These are phyloP conservation scores for Ilex aquifolium DNA, from an alignment of 257 asterid species.

Conservation along the genomic window DNA sequence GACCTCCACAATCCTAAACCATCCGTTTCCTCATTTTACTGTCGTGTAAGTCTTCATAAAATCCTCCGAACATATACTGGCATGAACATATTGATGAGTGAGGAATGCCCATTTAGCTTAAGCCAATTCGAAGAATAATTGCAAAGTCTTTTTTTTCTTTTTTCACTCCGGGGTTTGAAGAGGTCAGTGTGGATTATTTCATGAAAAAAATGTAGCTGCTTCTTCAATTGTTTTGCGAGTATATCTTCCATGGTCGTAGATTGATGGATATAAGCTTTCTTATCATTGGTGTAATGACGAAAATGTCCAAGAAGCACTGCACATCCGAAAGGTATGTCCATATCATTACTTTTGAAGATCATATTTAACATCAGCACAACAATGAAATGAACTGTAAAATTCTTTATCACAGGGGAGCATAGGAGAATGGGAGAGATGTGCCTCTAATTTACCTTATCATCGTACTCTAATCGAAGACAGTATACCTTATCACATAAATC, in stretches of 20 bases:
- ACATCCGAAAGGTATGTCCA: conserved; percentile 23
- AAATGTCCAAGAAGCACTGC: conserved; percentile 31
- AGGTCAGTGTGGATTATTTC: no score
- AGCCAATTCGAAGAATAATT: no score
- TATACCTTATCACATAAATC: conserved; percentile 19
- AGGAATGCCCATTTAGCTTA: no score
- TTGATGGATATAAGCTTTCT: conserved; percentile 17
- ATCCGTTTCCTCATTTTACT: neutral
- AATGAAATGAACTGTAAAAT: no score
- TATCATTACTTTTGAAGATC: no score
- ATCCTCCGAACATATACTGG: no score
- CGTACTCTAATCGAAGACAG: neutral
- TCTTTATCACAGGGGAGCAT: conserved; percentile 16
- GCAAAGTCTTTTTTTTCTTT: no score
- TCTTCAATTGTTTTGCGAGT: no score
- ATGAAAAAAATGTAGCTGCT: no score
- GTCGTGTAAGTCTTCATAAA: conserved; percentile 7
- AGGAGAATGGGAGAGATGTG: conserved; percentile 19
- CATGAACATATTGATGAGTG: no score
- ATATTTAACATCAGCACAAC: no score
- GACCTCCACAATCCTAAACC: neutral
- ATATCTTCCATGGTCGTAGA: conserved; percentile 5
- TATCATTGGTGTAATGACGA: conserved; percentile 31
- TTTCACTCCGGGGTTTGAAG: no score
- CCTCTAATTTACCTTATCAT: neutral